Evolutionary conservation across 345 rosid genomes (phyloP).

Genomic region (Viola odorata): DNA sequence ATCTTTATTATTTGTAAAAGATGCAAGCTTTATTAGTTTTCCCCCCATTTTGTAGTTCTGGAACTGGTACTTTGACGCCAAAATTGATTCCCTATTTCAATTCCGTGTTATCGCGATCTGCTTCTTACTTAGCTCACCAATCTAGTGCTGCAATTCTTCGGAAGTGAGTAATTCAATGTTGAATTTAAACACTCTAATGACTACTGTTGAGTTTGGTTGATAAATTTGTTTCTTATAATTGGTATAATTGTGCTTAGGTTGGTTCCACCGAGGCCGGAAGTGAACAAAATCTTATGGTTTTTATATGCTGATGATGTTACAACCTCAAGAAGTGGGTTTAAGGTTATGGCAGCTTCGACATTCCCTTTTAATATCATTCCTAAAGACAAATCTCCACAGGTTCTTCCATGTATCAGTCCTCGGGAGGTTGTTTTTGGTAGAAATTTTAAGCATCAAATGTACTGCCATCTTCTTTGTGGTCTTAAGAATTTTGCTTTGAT

Average conservation of each 20-base stretch:
- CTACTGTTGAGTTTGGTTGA: no score
- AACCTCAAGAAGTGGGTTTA: slow-evolving; percentile 35
- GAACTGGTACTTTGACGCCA: slow-evolving; percentile 40
- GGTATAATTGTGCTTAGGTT: slow-evolving; percentile 19
- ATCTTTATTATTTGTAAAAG: not conserved
- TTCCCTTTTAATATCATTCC: slow-evolving; percentile 26
- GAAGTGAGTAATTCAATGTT: slow-evolving; percentile 9
- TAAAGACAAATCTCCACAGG: slow-evolving; percentile 17
- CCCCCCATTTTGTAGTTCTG: slow-evolving; percentile 38
- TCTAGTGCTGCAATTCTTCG: slow-evolving; percentile 32
- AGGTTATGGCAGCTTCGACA: slow-evolving; percentile 44
- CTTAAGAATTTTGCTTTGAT: slow-evolving; percentile 32
- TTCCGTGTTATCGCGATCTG: slow-evolving; percentile 34
- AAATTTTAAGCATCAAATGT: slow-evolving; percentile 37
- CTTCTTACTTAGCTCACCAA: slow-evolving; percentile 33
- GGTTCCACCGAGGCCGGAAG: slow-evolving; percentile 33
- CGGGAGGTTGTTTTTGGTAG: slow-evolving; percentile 36
- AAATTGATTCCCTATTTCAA: slow-evolving; percentile 44
- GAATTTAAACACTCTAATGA: no score
- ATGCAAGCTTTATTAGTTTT: not conserved
- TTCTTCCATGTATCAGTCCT: slow-evolving; percentile 27
- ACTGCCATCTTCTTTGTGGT: slow-evolving; percentile 48
- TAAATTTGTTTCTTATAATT: not conserved
- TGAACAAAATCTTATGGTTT: slow-evolving; percentile 30
- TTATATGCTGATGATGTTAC: slow-evolving; percentile 31